phyloP scores from a whole-genome alignment of 108 stramenopile species.

The Aurantiochytrium sp. region DNA sequence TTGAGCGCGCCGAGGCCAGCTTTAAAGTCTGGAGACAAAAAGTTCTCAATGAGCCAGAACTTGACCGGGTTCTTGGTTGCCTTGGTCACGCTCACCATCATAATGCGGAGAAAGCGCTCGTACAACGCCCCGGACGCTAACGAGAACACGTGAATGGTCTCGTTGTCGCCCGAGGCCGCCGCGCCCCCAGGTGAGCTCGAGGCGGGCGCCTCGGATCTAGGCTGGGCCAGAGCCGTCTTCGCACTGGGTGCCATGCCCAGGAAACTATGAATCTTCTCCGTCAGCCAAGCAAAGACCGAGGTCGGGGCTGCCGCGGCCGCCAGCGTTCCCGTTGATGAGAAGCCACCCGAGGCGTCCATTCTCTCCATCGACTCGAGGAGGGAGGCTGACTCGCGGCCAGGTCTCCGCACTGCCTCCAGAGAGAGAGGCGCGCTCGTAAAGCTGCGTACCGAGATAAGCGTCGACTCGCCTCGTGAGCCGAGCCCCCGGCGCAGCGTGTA shows the following conservation, averaged over 20 bases:
- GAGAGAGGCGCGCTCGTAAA: background rate
- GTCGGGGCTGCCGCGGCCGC: too few species aligned
- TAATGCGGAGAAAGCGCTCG: conserved; percentile 92
- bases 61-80: conserved; percentile 85
- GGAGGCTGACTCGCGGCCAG: background rate
- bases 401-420: background rate
- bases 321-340: too few species aligned
- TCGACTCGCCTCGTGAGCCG: background rate
- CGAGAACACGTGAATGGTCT: conserved; percentile 91
- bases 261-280: too few species aligned
- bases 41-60: conserved; percentile 98
- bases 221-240: too few species aligned
- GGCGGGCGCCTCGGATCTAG: too few species aligned
- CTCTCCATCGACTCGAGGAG: too few species aligned
- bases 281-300: too few species aligned
- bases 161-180: conserved; percentile 43
- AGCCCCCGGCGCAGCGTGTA: conserved; percentile 67
- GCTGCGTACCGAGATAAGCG: background rate
- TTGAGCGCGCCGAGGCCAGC: conserved; percentile 72
- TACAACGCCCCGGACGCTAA: conserved; percentile 94
- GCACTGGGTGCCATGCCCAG: too few species aligned
- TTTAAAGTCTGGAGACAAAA: conserved; percentile 85
- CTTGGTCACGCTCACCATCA: conserved; percentile 97
- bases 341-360: too few species aligned
- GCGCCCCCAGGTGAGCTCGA: too few species aligned